These are phyloP conservation scores for Usnea hakonensis DNA, from an alignment of 495 filamentous ascomycete species.

Conservation along the genomic window DNA sequence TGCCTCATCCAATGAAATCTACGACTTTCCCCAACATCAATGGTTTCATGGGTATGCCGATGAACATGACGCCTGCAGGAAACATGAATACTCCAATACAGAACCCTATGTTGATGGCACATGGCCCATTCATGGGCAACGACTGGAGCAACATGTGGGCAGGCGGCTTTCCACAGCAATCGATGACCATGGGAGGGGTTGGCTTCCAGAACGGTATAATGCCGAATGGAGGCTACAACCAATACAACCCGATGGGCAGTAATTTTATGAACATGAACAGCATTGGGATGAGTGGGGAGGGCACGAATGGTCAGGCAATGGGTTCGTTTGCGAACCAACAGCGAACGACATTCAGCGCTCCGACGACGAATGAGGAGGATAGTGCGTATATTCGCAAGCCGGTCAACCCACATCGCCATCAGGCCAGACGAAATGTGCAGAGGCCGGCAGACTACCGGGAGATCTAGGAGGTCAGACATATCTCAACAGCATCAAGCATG, in stretches of 20 bases:
- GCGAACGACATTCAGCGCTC: conserved; percentile 54
- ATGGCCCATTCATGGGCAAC: conserved; percentile 17
- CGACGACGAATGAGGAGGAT: conserved; percentile 67
- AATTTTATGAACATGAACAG: conserved; percentile 49
- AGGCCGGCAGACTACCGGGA: conserved; percentile 85
- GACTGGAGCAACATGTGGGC: conserved; percentile 20
- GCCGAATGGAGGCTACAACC: conserved; percentile 11
- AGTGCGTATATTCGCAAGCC: conserved; percentile 93
- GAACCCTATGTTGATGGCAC: conserved; percentile 47
- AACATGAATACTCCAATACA: conserved; percentile 38
- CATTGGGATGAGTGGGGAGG: conserved; percentile 19
- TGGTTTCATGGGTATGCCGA: conserved; percentile 35
- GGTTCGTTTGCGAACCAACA: conserved; percentile 64
- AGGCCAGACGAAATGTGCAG: conserved; percentile 65
- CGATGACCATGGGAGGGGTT: conserved; percentile 3
- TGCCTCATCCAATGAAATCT: conserved; percentile 18
- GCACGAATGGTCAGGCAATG: conserved; percentile 22
- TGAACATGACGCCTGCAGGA: conserved; percentile 33
- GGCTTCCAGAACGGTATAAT: conserved; percentile 12
- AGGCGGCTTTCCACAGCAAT: conserved; percentile 14
- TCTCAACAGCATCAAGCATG: not conserved
- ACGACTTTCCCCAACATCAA: conserved; percentile 40
- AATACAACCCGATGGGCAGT: conserved; percentile 27
- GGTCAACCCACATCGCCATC: conserved; percentile 88
- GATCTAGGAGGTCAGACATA: conserved; percentile 38